Base-by-base conservation (phyloP, 805 yeast species). In the Wickerhamomyces ciferrii region DNA sequence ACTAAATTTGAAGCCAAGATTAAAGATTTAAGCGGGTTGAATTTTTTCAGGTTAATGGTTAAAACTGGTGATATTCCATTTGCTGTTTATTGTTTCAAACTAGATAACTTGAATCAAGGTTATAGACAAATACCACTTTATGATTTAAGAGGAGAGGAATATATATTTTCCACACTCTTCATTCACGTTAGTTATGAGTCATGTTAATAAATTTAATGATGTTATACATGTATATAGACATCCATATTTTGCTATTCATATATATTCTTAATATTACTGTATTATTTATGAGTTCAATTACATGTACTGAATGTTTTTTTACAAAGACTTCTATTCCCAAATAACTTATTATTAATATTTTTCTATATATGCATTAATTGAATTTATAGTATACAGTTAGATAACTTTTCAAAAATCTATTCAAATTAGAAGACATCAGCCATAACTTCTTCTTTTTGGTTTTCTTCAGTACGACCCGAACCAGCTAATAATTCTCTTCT, bases 401-500 rank as follows among this genome's bases (percentile, higher is more conserved):
- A 27, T 8, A 8, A 27, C 14, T 27, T n/a, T 27, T 10, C 31
- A 27, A 23, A 23, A 23, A 23, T 8, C 31, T 27, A 9, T 14
- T 10, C n/a, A 3, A 10, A 17, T 14, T 34, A 61, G 43, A 62
- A 63, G 9, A 55, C 59, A 47, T 63, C 67, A 35, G 56, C 53
- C 69, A 66, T 66, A 11, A 48, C 55, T 40, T 60, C 63, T 25
- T 63, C 65, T 41, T 58, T 59, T 38, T 56, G 55, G 7, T 49
- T 53, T 24, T 51, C 54, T 20, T 55, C 52, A 56, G 73, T 72
- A 69, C 94, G 80, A 45, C 87, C 79, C 41, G 73, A 75, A 47
- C 98, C 98, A 19, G 97, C 96, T 53, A 87, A 69, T 52, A 94
- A 74, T 64, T 94, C 99, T 59, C 97, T 81, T 69, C 98, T 80